A percentile compares a stretch with the other conserved stretches of the same genome.
phyloP scores from a whole-genome alignment of 768 basidiomycete genomes.

The Hirschioporus abietinus region DNA sequence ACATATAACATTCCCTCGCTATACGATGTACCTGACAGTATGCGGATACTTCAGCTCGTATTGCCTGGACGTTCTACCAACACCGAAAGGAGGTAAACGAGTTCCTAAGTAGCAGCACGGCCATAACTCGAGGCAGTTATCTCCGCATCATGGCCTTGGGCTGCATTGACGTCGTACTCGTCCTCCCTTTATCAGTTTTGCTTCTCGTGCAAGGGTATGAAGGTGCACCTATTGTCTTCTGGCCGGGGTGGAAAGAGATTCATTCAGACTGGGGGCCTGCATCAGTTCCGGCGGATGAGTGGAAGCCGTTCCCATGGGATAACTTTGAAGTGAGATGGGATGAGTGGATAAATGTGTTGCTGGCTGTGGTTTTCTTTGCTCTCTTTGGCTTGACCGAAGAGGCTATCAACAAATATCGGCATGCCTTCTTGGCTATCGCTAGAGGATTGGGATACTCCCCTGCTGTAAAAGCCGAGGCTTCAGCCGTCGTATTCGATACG shows the following conservation, averaged over 20 bases:
- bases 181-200: neutral
- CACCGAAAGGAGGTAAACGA: neutral
- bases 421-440: neutral
- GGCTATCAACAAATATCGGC: conserved; percentile 19
- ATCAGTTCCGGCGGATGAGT: neutral
- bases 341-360: conserved; percentile 7
- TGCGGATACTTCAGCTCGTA: neutral
- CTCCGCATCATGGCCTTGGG: neutral
- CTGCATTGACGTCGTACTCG: neutral
- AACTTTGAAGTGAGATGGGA: neutral
- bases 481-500: neutral
- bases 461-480: conserved; percentile 11
- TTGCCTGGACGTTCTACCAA: neutral
- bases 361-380: conserved; percentile 24
- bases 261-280: neutral
- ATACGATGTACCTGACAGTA: neutral
- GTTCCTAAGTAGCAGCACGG: neutral
- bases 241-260: neutral
- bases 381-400: conserved; percentile 29
- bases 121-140: neutral
- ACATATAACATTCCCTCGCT: neutral
- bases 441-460: neutral
- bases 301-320: neutral
- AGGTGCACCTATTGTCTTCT: neutral
- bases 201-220: neutral